Evolutionary conservation across 441 rosid species (phyloP).

Genomic region (Populus tomentosa): DNA sequence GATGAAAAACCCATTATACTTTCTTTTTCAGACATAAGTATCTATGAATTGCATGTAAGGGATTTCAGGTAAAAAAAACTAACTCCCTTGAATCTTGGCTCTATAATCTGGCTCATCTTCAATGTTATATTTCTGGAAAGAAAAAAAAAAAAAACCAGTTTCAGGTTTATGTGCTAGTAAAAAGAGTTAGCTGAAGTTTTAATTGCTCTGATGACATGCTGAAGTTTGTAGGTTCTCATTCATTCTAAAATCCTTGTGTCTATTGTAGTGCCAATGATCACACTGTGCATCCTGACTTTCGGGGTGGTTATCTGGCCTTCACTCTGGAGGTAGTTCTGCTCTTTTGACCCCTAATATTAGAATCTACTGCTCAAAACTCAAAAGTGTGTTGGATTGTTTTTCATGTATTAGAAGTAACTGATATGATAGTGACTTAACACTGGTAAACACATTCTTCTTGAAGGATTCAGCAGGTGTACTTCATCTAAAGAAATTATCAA

Average conservation of each 20-base stretch:
- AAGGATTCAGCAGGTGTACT: conserved; percentile 80
- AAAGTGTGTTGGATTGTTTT: background rate
- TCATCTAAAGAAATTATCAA: conserved; percentile 76
- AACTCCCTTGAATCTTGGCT: background rate
- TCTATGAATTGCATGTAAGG: conserved; percentile 93
- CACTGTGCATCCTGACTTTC: conserved; percentile 55
- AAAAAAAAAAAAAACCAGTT: background rate
- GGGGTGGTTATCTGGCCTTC: conserved; percentile 87
- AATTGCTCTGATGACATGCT: conserved; percentile 9
- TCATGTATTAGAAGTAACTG: background rate
- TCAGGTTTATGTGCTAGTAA: background rate
- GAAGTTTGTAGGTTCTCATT: conserved; percentile 17
- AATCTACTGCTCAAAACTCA: no score
- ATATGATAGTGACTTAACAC: conserved; percentile 2
- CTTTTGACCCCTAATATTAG: conserved; percentile 9
- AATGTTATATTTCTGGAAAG: background rate
- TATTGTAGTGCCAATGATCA: conserved; percentile 62
- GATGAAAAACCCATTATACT: conserved; percentile 56
- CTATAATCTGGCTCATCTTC: conserved; percentile 6
- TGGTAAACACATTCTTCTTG: conserved; percentile 19
- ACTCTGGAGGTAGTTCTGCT: conserved; percentile 58
- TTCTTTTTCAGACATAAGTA: conserved; percentile 71
- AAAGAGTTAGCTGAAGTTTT: background rate
- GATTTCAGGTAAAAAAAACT: conserved; percentile 67
- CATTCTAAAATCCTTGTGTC: conserved; percentile 23